Evolutionary conservation across 2,329 filamentous ascomycete species (phyloP).

Genomic region (Fusarium austroafricanum): DNA sequence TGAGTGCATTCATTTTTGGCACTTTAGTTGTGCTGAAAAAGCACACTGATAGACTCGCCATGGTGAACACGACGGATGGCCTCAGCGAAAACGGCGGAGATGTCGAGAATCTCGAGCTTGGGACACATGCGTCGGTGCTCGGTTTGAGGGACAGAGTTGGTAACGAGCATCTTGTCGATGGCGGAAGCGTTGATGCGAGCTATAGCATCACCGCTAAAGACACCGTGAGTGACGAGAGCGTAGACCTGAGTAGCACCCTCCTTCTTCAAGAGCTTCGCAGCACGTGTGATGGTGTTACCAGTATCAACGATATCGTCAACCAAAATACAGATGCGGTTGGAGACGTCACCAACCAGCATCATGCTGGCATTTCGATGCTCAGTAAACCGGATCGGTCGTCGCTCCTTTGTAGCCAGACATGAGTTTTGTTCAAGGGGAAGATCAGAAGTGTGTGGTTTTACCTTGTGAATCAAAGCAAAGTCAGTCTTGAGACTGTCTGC

Average conservation of each 20-base stretch:
- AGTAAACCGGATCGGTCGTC: conserved; percentile 86
- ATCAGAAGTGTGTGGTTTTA: conserved; percentile 45
- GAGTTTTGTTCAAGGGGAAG: conserved; percentile 51
- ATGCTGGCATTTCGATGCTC: conserved; percentile 93
- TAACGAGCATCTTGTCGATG: conserved; percentile 93
- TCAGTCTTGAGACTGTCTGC: conserved; percentile 93
- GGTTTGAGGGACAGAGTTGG: conserved; percentile 91
- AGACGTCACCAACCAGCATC: conserved; percentile 93
- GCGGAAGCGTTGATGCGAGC: conserved; percentile 92
- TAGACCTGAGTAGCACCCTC: conserved; percentile 93
- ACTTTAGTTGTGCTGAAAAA: conserved; percentile 68
- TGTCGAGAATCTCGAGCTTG: conserved; percentile 90
- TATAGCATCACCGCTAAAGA: conserved; percentile 94
- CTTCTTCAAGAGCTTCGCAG: conserved; percentile 95
- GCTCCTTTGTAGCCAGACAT: conserved; percentile 70
- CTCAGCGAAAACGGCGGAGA: conserved; percentile 92
- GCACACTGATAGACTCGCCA: conserved; percentile 95
- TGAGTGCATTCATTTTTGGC: conserved; percentile 1
- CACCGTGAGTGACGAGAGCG: conserved; percentile 92
- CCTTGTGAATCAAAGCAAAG: conserved; percentile 98
- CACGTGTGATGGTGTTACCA: conserved; percentile 95
- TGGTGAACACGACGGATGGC: conserved; percentile 96
- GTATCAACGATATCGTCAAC: conserved; percentile 97
- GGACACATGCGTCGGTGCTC: conserved; percentile 82
- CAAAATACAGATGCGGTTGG: conserved; percentile 84